These are phyloP conservation scores for Symbiodinium pilosum DNA, from an alignment of 73 alveolate genomes.

Conservation along the genomic window DNA sequence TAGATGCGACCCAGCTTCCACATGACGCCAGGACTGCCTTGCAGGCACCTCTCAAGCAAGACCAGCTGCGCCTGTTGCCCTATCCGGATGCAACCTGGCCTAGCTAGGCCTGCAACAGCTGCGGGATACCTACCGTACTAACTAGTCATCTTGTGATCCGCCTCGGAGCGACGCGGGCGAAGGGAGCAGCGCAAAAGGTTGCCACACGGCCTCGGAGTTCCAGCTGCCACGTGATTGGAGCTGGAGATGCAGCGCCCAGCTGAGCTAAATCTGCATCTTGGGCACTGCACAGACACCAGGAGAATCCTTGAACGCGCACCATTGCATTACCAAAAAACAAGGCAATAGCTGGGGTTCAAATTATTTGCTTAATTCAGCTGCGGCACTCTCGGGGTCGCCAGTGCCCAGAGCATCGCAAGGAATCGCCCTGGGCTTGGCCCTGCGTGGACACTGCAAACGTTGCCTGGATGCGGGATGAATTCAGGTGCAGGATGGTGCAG, in stretches of 20 bases:
- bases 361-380: no score
- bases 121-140: neutral
- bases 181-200: conserved; percentile 53
- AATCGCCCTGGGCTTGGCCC: conserved; percentile 93
- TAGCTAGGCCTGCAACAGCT: neutral
- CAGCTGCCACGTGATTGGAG: neutral
- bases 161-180: conserved; percentile 65
- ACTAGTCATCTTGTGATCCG: neutral
- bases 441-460: conserved; percentile 55
- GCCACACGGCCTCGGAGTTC: conserved; percentile 35
- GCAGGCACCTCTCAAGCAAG: conserved; percentile 2
- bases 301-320: neutral
- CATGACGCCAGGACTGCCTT: conserved; percentile 26
- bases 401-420: conserved; percentile 65
- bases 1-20: conserved; percentile 19
- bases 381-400: conserved; percentile 30
- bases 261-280: neutral
- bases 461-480: conserved; percentile 25
- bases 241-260: neutral
- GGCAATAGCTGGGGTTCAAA: no score
- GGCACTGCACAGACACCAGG: conserved; percentile 70
- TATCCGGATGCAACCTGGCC: no score
- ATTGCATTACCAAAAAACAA: no score
- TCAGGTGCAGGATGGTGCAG: no score
- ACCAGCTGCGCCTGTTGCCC: neutral